Evolutionary conservation across 768 basidiomycete genomes (phyloP), one percentile per base, ranked within the genome.

Genomic region (Russula foetens): DNA sequence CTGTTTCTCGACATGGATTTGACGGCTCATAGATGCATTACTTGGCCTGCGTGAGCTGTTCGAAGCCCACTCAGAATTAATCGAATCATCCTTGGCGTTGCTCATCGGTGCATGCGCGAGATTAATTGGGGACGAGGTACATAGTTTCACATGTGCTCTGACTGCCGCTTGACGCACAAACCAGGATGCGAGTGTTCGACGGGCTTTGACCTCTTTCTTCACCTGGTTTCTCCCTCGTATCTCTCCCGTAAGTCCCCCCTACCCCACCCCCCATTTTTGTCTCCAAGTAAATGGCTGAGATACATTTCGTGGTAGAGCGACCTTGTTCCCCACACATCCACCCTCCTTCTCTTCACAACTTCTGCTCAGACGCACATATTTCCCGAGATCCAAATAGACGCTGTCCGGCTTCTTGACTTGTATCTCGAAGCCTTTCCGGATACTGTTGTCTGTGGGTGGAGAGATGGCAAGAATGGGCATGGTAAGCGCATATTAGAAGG

Each of bases 291-390:
- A 7, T n/a, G 24, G 21, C 23, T 53, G 7, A 60, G 62, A 45
- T 14, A 6, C 29, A 35, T 46, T 56, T 53, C 39, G 53, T 31
- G 45, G 43, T 66, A 95, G 92, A 79, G 85, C 43, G 78, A 83
- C 53, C 72, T 98, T 1, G 60, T 75, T 0, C 93, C 95, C 5
- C 91, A 97, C 68, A 77, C 87, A 0, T 76, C 90, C 1, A 68
- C 85, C 0, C 76, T 98, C 6, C 76, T 98, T 24, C 81, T 98
- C 17, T 96, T 94, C 70, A 84, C 85, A 0, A 86, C 90, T 7
- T 96, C 94, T 11, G 92, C 92, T 0, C 88, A 95, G 71, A 94
- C 92, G 0, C 90, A 95, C 67, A 96, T 98, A 49, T 97, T 94
- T 71, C 94, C 94, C 23, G 92, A 96, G 71, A 92, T 98, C 61